Conservation (phyloP, 768 basidiomycete genomes). For the Grammothele lineata region DNA sequence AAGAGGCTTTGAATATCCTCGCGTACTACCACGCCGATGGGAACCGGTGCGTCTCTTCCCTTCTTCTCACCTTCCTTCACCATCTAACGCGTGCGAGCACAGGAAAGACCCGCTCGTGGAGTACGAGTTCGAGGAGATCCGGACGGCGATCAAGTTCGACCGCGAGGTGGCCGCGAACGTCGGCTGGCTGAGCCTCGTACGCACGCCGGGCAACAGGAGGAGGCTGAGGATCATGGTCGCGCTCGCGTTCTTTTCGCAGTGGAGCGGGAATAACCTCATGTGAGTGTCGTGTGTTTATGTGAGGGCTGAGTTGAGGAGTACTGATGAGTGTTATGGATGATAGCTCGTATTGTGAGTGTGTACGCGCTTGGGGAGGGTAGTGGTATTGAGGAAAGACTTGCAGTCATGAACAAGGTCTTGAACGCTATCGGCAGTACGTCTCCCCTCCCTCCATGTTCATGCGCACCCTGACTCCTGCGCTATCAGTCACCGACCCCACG, state of each 20-base stretch:
- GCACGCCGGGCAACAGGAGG: slow-evolving; percentile 46
- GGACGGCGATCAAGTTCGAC: slow-evolving; percentile 37
- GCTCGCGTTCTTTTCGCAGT: slow-evolving; percentile 58
- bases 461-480: not conserved
- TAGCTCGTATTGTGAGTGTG: slow-evolving; percentile 25
- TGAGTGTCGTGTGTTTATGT: no score
- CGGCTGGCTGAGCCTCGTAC: slow-evolving; percentile 47
- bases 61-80: not conserved
- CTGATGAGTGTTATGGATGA: no score
- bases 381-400: not conserved
- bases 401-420: slow-evolving; percentile 52
- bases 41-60: slow-evolving; percentile 25
- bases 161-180: slow-evolving; percentile 32
- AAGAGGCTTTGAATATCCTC: slow-evolving; percentile 30
- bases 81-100: not conserved
- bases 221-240: slow-evolving; percentile 55
- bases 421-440: slow-evolving; percentile 42
- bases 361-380: not conserved
- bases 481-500: slow-evolving; percentile 37
- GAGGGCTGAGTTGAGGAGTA: no score
- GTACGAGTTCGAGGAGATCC: slow-evolving; percentile 64
- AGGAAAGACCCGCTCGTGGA: slow-evolving; percentile 49
- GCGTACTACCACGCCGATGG: slow-evolving; percentile 40
- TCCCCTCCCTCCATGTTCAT: not conserved
- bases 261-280: slow-evolving; percentile 21